These are phyloP conservation scores for Rutidosis leptorrhynchoides DNA, from an alignment of 129 eudicot species.

Conservation along the genomic window DNA sequence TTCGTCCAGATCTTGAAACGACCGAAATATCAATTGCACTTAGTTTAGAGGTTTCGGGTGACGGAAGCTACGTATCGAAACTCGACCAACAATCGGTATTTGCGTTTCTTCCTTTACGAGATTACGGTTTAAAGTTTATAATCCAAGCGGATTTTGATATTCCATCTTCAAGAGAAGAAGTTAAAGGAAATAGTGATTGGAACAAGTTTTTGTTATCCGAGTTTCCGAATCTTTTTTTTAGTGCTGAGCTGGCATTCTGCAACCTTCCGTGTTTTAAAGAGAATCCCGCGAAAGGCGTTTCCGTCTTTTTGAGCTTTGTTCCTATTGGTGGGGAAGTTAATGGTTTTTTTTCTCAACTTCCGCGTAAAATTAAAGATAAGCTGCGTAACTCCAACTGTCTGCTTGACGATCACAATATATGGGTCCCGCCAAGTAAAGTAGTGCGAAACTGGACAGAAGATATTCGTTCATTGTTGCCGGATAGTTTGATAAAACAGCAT, in stretches of 20 bases:
- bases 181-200: constrained; percentile 76
- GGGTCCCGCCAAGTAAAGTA: constrained; percentile 75
- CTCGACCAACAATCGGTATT: constrained; percentile 64
- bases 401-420: constrained; percentile 35
- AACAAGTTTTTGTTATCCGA: constrained; percentile 70
- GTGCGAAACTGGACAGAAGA: constrained; percentile 57
- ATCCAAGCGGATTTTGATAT: constrained; percentile 78
- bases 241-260: constrained; percentile 56
- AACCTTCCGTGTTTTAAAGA: constrained; percentile 51
- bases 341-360: constrained; percentile 71
- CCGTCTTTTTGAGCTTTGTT: constrained; percentile 66
- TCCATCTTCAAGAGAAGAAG: constrained; percentile 83
- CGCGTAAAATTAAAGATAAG: constrained; percentile 59
- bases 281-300: constrained; percentile 55
- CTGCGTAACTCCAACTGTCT: constrained; percentile 57
- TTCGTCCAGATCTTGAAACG: constrained; percentile 49
- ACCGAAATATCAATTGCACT: constrained; percentile 76
- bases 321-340: constrained; percentile 71
- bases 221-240: constrained; percentile 62
- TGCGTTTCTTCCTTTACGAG: constrained; percentile 74
- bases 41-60: constrained; percentile 43
- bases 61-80: constrained; percentile 43
- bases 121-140: constrained; percentile 68
- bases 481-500: constrained; percentile 49
- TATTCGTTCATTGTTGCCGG: constrained; percentile 50